Evolutionary conservation across 768 basidiomycete species (phyloP).

Genomic region (Coprinopsis sp.): DNA sequence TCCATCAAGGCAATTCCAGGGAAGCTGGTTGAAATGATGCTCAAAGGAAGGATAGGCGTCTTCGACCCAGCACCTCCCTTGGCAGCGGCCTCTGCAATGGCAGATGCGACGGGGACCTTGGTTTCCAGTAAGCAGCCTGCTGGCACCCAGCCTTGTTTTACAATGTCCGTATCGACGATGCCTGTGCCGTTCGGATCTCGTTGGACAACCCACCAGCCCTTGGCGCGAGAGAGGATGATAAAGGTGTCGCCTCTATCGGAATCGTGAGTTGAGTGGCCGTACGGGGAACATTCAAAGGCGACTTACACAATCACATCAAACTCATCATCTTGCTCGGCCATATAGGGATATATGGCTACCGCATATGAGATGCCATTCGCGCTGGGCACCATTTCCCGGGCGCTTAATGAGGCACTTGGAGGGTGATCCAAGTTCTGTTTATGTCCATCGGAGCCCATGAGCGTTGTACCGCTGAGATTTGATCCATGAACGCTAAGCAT

Average conservation of each 20-base stretch:
- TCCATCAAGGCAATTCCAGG: slow-evolving; percentile 96
- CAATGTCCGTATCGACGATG: slow-evolving; percentile 66
- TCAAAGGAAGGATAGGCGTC: slow-evolving; percentile 82
- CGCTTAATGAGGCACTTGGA: slow-evolving; percentile 9
- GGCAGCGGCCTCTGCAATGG: slow-evolving; percentile 76
- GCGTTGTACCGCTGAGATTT: slow-evolving; percentile 22
- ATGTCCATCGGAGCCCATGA: slow-evolving; percentile 12
- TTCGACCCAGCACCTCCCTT: slow-evolving; percentile 48
- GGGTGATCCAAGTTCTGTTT: not conserved
- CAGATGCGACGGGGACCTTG: slow-evolving; percentile 82
- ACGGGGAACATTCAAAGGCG: slow-evolving; percentile 14
- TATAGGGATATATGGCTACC: slow-evolving; percentile 97
- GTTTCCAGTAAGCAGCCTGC: slow-evolving; percentile 96
- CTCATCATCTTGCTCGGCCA: slow-evolving; percentile 98
- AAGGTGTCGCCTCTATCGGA: slow-evolving; percentile 79
- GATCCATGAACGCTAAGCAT: slow-evolving; percentile 24
- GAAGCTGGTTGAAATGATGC: slow-evolving; percentile 96
- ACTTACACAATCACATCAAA: slow-evolving; percentile 94
- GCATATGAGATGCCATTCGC: slow-evolving; percentile 81
- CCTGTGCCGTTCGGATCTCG: slow-evolving; percentile 86
- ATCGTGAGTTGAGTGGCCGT: slow-evolving; percentile 4
- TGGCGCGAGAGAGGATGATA: slow-evolving; percentile 87
- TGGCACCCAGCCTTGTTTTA: slow-evolving; percentile 95
- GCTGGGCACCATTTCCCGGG: slow-evolving; percentile 24
- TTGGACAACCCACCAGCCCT: slow-evolving; percentile 99